Conservation (phyloP, 441 rosid genomes). For the Sinapis alba region DNA sequence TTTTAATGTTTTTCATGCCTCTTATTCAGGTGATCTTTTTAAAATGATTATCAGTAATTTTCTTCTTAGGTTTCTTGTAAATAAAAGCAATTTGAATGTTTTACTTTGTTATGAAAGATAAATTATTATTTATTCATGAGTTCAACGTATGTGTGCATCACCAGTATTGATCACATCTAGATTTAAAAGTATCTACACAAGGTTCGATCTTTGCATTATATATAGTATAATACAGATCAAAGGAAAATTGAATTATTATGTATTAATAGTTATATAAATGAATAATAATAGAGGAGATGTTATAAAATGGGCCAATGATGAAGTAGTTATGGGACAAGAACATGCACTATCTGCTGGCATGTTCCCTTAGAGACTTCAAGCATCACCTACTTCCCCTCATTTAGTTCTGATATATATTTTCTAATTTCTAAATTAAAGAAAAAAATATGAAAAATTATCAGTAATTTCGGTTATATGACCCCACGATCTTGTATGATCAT, state of each 20-base stretch:
- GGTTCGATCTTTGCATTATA: not conserved
- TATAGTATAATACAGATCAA: not conserved
- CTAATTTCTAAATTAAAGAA: not conserved
- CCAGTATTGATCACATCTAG: not conserved
- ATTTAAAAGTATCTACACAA: slow-evolving; percentile 1
- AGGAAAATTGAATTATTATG: not conserved
- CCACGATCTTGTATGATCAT: slow-evolving; percentile 37
- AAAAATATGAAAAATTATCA: slow-evolving; percentile 17
- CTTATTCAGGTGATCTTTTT: slow-evolving; percentile 19
- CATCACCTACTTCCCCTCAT: slow-evolving; percentile 40
- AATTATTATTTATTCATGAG: not conserved
- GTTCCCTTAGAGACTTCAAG: slow-evolving; percentile 44
- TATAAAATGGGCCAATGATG: slow-evolving; percentile 17
- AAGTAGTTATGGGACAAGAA: slow-evolving; percentile 46
- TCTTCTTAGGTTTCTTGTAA: not conserved
- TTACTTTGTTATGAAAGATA: not conserved
- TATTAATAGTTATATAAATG: slow-evolving; percentile 15
- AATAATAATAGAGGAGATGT: not conserved
- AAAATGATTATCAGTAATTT: slow-evolving; percentile 17
- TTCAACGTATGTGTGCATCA: not conserved
- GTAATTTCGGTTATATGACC: slow-evolving; percentile 40
- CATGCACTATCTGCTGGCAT: slow-evolving; percentile 44
- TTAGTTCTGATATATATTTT: not conserved
- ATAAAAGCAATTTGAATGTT: not conserved
- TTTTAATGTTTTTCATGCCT: slow-evolving; percentile 7